Base-by-base conservation (phyloP, 2,329 filamentous ascomycete genomes). In the Colletotrichum plurivorum region DNA sequence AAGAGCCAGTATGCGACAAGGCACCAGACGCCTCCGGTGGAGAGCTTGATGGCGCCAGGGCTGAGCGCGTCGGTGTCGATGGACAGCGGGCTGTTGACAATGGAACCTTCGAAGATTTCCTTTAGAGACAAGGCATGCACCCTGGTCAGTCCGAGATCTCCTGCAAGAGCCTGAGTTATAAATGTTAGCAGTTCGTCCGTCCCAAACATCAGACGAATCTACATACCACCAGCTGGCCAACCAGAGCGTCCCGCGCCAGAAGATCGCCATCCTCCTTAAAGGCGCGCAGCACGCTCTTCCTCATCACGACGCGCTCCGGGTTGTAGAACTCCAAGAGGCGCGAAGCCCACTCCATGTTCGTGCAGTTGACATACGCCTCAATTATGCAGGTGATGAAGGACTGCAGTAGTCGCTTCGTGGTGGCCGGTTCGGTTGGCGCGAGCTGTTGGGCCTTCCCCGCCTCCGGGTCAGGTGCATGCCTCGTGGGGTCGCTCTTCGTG, bases 361-460 rank as follows among this genome's bases (percentile, higher is more conserved):
- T 87, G 7, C 80, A 82, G 72, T 90, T 89, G 70, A 93, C 86
- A 73, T 94, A 95, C 53, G 91, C 88, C 76, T 95, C 93, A 12
- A 95, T 80, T 18, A 95, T 82, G 76, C 93, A 92, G 0, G 92
- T 94, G n/a, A 94, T 85, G 77, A 96, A 95, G 1, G 91, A 90
- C 75, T 94, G 91, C 25, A 95, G 80, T 16, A 95, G 82, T 66
- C 87, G 89, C 43, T 84, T 84, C 74, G 92, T 88, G 70, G 94
- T 82, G 9, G 84, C 86, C 2, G 82, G 82, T 77, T 95, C 92
- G 43, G 85, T 84, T 6, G 85, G 84, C 53, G 85, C 84, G 45
- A 82, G 76, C 76, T 84, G 80, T 81, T 87, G 65, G 78, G 89
- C 86, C 48, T 77, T 76, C 62, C 77, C 83, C 3, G 87, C 88